A percentile compares a stretch with the other conserved stretches of the same genome.
Evolutionary conservation across 2,329 filamentous ascomycete genomes (phyloP).

Genomic region (Leptographium lundbergii): DNA sequence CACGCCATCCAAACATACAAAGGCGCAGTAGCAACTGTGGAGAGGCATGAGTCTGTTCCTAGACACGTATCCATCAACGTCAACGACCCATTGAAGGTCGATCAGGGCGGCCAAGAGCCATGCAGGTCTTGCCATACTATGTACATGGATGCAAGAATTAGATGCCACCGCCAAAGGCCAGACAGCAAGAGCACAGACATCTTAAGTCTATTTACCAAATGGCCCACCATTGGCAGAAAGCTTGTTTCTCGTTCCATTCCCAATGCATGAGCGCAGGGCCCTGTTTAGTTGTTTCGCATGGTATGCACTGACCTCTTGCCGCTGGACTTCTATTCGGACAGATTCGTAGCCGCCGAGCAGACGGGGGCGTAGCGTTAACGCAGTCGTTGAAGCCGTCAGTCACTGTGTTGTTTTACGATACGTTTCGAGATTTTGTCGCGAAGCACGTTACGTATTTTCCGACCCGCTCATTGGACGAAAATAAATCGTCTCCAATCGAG

Average conservation of each 20-base stretch:
- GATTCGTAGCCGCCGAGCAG: neutral
- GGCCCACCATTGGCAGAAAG: neutral
- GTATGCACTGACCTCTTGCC: neutral
- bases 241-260: neutral
- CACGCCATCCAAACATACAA: neutral
- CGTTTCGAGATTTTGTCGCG: constrained; percentile 24
- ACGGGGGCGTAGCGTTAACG: neutral
- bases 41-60: neutral
- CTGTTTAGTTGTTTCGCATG: neutral
- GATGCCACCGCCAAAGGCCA: too few relatives aligned
- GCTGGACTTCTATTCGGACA: neutral
- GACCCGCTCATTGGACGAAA: neutral
- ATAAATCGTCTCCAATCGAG: neutral
- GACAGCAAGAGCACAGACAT: neutral
- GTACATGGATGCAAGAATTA: too few relatives aligned
- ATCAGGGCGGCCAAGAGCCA: too few relatives aligned
- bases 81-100: too few relatives aligned
- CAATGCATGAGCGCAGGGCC: neutral
- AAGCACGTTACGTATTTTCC: constrained; percentile 24
- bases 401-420: constrained; percentile 24
- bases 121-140: too few relatives aligned
- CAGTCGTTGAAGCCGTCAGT: neutral
- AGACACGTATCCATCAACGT: neutral
- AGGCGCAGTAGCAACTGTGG: neutral
- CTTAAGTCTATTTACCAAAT: neutral